These are phyloP conservation scores for Beauveria caledonica DNA, from an alignment of 2,329 filamentous ascomycete genomes.

Conservation along the genomic window DNA sequence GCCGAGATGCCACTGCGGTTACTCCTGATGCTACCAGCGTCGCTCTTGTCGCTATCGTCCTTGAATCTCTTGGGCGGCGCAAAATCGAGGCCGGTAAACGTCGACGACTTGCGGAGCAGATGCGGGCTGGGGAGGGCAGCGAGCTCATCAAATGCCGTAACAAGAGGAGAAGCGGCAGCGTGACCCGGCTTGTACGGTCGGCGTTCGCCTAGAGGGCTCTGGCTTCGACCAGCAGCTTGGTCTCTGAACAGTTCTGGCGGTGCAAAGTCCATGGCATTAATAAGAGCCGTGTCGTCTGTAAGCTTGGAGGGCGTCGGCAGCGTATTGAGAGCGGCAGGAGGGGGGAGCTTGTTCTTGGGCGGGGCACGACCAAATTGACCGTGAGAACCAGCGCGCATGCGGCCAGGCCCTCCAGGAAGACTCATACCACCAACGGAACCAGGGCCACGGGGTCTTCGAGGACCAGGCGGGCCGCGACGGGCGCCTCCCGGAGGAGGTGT, in stretches of 20 bases:
- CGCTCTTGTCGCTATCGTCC: conserved; percentile 52
- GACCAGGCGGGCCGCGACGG: conserved; percentile 41
- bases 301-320: conserved; percentile 82
- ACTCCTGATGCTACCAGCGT: conserved; percentile 57
- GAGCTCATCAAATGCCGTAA: conserved; percentile 80
- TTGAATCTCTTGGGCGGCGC: conserved; percentile 69
- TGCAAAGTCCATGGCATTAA: conserved; percentile 72
- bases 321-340: conserved; percentile 63
- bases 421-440: conserved; percentile 17
- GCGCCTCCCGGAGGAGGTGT: conserved; percentile 70
- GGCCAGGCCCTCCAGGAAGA: conserved; percentile 35
- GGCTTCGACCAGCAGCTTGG: conserved; percentile 58
- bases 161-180: conserved; percentile 68
- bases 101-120: conserved; percentile 65
- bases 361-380: conserved; percentile 31
- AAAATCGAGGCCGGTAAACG: conserved; percentile 74
- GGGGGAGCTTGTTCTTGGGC: conserved; percentile 48
- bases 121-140: conserved; percentile 79
- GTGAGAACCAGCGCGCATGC: conserved; percentile 44
- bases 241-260: conserved; percentile 63
- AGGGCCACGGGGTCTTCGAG: conserved; percentile 30
- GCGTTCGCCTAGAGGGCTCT: conserved; percentile 56
- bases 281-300: conserved; percentile 65
- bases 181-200: conserved; percentile 68
- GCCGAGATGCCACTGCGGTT: conserved; percentile 68